These are phyloP conservation scores for Phytopythium vexans DNA, from an alignment of 352 stramenopile species.

Conservation along the genomic window DNA sequence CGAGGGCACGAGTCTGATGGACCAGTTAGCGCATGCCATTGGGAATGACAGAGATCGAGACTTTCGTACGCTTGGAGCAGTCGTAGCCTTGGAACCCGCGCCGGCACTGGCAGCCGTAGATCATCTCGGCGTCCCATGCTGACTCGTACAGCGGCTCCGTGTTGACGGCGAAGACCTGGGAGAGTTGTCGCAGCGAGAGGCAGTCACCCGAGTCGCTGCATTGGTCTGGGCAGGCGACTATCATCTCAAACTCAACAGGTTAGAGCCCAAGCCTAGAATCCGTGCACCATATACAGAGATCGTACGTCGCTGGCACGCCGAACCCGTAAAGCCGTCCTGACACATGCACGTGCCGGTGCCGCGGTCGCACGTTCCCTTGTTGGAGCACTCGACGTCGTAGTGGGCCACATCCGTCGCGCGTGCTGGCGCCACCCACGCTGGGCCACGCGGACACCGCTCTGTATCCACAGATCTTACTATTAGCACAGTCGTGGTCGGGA, in stretches of 20 bases:
- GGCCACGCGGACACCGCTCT: conserved; percentile 47
- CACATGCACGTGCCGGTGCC: conserved; percentile 48
- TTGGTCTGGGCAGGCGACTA: conserved; percentile 46
- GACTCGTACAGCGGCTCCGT: conserved; percentile 49
- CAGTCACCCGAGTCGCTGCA: conserved; percentile 56
- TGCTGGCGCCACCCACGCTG: conserved; percentile 59
- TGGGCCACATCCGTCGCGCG: conserved; percentile 50
- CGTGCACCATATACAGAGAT: neutral
- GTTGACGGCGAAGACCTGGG: conserved; percentile 32
- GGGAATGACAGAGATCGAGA: neutral
- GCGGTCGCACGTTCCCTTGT: conserved; percentile 66
- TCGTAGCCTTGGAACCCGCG: conserved; percentile 78
- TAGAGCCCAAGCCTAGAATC: neutral
- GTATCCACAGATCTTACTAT: neutral
- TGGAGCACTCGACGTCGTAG: conserved; percentile 72
- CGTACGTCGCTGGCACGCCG: conserved; percentile 66
- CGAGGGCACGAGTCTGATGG: conserved; percentile 58
- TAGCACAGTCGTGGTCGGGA: neutral
- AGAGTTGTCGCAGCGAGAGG: conserved; percentile 66
- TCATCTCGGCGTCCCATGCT: conserved; percentile 70
- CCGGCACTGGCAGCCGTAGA: conserved; percentile 88
- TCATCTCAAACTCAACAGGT: conserved; percentile 1
- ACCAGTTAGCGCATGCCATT: neutral
- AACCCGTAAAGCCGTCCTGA: conserved; percentile 66
- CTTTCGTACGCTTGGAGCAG: conserved; percentile 58